Percentiles rank a stretch among this genome's conserved stretches.
Evolutionary conservation across 1,284 basidiomycete genomes (phyloP).

Genomic region (Pyrrhoderma noxium): DNA sequence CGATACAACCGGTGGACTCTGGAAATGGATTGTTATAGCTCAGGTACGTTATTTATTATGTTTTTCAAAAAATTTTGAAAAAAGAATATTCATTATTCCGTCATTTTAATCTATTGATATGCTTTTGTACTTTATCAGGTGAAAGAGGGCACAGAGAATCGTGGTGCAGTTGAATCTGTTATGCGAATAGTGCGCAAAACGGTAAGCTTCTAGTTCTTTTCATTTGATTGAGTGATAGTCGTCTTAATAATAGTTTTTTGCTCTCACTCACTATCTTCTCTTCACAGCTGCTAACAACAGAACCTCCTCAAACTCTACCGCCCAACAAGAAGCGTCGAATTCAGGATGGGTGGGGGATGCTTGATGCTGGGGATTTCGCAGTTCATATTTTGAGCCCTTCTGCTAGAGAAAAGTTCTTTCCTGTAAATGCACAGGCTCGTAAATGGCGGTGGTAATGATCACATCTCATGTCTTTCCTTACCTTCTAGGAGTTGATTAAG

Average conservation of each 20-base stretch:
- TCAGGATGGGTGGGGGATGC: constrained; percentile 72
- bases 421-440: constrained; percentile 24
- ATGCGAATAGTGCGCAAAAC: constrained; percentile 59
- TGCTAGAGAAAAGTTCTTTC: constrained; percentile 58
- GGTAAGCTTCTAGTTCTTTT: constrained; percentile 33
- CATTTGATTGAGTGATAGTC: not conserved
- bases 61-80: not conserved
- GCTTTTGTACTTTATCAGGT: constrained; percentile 37
- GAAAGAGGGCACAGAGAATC: constrained; percentile 73
- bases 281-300: constrained; percentile 41
- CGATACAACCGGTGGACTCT: constrained; percentile 48
- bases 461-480: not conserved
- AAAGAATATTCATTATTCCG: not conserved
- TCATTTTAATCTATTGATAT: not conserved
- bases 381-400: constrained; percentile 63
- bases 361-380: constrained; percentile 71
- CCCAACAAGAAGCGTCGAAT: constrained; percentile 51
- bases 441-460: constrained; percentile 28
- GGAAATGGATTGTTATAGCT: constrained; percentile 67
- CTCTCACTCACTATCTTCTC: constrained; percentile 6
- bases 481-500: constrained; percentile 1
- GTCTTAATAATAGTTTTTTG: not conserved
- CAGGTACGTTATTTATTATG: constrained; percentile 39
- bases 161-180: constrained; percentile 66
- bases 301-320: constrained; percentile 52